These are phyloP conservation scores for Quercus cerris DNA, from an alignment of 306 rosid species.

Conservation along the genomic window DNA sequence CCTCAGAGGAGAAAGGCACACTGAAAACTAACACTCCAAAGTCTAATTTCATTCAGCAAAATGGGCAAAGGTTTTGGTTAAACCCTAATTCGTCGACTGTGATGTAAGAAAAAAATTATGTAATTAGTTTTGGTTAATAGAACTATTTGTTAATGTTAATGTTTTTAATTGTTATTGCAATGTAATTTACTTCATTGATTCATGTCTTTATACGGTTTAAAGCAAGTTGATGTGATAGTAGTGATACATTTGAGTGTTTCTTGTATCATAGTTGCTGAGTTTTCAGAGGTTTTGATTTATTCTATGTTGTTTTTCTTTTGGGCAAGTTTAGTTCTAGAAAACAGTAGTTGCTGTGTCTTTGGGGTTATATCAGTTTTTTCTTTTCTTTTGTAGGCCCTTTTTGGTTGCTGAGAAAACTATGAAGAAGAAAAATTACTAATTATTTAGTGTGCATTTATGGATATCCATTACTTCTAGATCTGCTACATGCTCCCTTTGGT, in stretches of 20 bases:
- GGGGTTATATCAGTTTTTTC: background rate
- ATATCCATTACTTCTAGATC: background rate
- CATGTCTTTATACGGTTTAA: background rate
- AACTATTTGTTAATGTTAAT: background rate
- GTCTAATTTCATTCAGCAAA: background rate
- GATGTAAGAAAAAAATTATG: background rate
- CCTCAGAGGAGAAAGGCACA: slow-evolving; percentile 78
- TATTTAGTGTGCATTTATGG: background rate
- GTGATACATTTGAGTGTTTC: background rate
- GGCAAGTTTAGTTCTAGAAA: background rate
- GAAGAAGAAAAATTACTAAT: background rate
- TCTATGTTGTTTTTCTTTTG: background rate
- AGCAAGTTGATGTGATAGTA: background rate
- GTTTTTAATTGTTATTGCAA: background rate
- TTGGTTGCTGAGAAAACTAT: background rate
- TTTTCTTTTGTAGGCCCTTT: background rate
- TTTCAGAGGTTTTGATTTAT: background rate
- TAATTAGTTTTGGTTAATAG: background rate
- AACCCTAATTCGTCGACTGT: slow-evolving; percentile 39
- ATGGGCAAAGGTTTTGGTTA: slow-evolving; percentile 27
- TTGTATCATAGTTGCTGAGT: background rate
- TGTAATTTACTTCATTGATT: background rate
- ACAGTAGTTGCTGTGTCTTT: background rate
- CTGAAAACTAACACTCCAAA: slow-evolving; percentile 27
- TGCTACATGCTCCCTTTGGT: background rate